Conservation (phyloP, 2,329 filamentous ascomycete genomes). For the Phyllosticta citrichinensis region DNA sequence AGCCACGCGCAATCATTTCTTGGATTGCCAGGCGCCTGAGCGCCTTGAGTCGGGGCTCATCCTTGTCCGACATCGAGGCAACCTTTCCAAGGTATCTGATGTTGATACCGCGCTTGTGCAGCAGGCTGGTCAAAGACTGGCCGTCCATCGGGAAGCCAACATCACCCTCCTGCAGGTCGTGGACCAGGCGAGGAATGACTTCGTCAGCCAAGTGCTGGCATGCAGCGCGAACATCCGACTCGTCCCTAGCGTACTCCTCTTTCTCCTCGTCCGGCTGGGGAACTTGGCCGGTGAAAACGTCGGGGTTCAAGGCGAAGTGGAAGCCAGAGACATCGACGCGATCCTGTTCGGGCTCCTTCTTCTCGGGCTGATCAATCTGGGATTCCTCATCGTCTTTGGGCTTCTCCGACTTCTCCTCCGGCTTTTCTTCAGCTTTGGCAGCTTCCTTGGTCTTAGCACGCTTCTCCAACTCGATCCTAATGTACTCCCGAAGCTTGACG, state of each 20-base stretch:
- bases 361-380: constrained; percentile 12
- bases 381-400: constrained; percentile 17
- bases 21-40: constrained; percentile 69
- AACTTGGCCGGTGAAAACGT: constrained; percentile 85
- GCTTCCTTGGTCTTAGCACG: constrained; percentile 24
- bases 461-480: constrained; percentile 60
- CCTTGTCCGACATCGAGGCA: constrained; percentile 51
- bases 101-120: constrained; percentile 97
- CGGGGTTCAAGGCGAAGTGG: constrained; percentile 81
- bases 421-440: constrained; percentile 12
- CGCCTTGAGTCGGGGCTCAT: constrained; percentile 61
- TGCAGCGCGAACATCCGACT: constrained; percentile 76
- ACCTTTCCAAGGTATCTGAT: constrained; percentile 88
- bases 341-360: constrained; percentile 41
- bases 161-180: constrained; percentile 82
- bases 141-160: constrained; percentile 98
- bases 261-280: constrained; percentile 89
- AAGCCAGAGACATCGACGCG: constrained; percentile 82
- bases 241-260: constrained; percentile 69
- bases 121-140: constrained; percentile 72
- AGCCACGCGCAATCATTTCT: constrained; percentile 90
- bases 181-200: constrained; percentile 74
- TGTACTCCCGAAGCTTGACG: constrained; percentile 78
- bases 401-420: constrained; percentile 13
- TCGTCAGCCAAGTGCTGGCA: constrained; percentile 67